Evolutionary conservation across 805 yeast species (phyloP).

Genomic region (Zygosaccharomyces rouxii): DNA sequence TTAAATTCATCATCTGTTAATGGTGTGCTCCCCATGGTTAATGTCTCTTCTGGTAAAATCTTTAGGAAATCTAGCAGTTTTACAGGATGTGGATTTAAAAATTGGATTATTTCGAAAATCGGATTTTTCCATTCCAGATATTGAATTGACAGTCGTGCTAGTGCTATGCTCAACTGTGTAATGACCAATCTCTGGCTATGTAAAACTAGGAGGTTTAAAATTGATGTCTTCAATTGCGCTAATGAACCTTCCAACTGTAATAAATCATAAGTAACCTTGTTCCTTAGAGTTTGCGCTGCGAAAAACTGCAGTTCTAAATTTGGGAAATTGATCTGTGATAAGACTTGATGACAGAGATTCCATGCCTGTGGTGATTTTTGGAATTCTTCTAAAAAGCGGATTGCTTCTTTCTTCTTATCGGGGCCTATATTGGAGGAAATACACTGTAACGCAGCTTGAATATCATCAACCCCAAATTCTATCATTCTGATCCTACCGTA

Average conservation of each 20-base stretch:
- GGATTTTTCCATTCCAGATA: constrained; percentile 68
- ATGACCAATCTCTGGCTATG: constrained; percentile 60
- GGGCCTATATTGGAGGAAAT: constrained; percentile 28
- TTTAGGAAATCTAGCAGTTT: constrained; percentile 70
- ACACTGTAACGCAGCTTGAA: constrained; percentile 29
- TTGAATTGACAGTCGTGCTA: constrained; percentile 81
- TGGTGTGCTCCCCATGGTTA: constrained; percentile 71
- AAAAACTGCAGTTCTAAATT: constrained; percentile 64
- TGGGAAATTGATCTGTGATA: constrained; percentile 34
- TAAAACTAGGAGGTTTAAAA: constrained; percentile 52
- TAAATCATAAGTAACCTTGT: constrained; percentile 79
- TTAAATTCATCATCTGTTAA: constrained; percentile 78
- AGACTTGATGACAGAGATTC: constrained; percentile 58
- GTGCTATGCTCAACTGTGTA: constrained; percentile 75
- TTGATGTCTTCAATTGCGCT: constrained; percentile 58
- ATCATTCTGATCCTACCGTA: not conserved
- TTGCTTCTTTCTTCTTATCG: constrained; percentile 41
- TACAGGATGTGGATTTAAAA: constrained; percentile 39
- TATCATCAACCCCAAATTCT: constrained; percentile 15
- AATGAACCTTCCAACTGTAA: constrained; percentile 61
- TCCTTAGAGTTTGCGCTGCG: constrained; percentile 86
- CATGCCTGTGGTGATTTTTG: constrained; percentile 84
- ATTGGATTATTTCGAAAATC: constrained; percentile 57
- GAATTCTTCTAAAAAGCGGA: constrained; percentile 64
- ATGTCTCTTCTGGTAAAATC: constrained; percentile 86